Percentiles rank a stretch among this genome's conserved stretches.
These are phyloP conservation scores for Microdochium trichocladiopsis DNA, from an alignment of 2,329 filamentous ascomycete genomes.

Conservation along the genomic window DNA sequence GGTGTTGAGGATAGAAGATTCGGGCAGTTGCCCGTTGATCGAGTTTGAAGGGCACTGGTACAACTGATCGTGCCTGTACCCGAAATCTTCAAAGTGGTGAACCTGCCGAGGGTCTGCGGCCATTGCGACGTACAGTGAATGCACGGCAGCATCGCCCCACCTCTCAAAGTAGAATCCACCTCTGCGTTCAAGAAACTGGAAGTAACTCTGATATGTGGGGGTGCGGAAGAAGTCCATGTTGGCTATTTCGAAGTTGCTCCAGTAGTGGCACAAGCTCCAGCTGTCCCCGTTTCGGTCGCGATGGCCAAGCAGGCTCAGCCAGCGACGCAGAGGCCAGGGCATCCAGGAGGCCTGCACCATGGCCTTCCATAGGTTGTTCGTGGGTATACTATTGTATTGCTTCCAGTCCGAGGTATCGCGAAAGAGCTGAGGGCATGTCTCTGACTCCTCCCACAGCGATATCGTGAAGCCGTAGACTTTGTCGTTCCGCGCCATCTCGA, in stretches of 20 bases:
- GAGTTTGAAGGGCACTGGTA: conserved; percentile 27
- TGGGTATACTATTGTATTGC: conserved; percentile 23
- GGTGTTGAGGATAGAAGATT: conserved; percentile 20
- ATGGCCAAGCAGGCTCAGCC: conserved; percentile 27
- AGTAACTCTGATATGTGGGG: conserved; percentile 30
- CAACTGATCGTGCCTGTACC: conserved; percentile 29
- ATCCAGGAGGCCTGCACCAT: conserved; percentile 31
- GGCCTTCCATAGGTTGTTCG: conserved; percentile 30
- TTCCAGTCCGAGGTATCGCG: conserved; percentile 32
- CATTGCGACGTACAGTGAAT: conserved; percentile 34
- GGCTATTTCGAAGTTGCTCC: conserved; percentile 41
- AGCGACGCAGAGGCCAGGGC: conserved; percentile 31
- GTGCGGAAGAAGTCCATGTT: conserved; percentile 36
- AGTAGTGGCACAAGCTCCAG: conserved; percentile 39
- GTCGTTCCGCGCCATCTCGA: conserved; percentile 33
- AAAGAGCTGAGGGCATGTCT: conserved; percentile 34
- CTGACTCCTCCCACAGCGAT: conserved; percentile 32
- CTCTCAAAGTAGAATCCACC: conserved; percentile 36
- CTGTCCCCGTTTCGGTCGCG: conserved; percentile 29
- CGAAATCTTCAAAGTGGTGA: conserved; percentile 36
- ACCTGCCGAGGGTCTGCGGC: conserved; percentile 29
- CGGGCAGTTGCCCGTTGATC: conserved; percentile 24
- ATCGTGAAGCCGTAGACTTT: conserved; percentile 39
- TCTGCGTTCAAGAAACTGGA: conserved; percentile 29
- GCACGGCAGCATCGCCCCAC: conserved; percentile 38